These are phyloP conservation scores for Trametes sp. DNA, from an alignment of 1,284 basidiomycete genomes.

Conservation along the genomic window DNA sequence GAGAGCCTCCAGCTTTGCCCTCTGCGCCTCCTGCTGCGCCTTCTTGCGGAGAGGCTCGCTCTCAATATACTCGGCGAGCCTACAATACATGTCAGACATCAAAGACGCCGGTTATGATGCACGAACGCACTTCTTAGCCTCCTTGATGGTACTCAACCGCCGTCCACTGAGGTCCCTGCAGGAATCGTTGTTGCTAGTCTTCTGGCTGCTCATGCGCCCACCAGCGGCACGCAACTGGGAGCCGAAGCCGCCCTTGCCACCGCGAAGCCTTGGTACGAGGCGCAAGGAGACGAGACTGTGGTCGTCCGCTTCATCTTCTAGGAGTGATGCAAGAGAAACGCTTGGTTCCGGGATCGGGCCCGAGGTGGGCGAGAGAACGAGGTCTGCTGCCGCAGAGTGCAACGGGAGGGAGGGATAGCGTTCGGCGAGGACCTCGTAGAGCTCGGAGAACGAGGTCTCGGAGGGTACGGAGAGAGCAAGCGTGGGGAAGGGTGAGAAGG, in stretches of 20 bases:
- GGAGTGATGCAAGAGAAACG: constrained; percentile 55
- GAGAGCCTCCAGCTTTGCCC: constrained; percentile 85
- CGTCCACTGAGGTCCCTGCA: constrained; percentile 94
- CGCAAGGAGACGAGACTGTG: constrained; percentile 63
- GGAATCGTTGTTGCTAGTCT: constrained; percentile 94
- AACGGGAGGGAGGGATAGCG: constrained; percentile 66
- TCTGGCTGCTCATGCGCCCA: constrained; percentile 96
- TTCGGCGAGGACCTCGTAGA: constrained; percentile 60
- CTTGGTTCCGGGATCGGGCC: constrained; percentile 54
- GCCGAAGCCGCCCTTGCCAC: constrained; percentile 98
- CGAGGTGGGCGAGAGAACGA: constrained; percentile 61
- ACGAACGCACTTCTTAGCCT: constrained; percentile 85
- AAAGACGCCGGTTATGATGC: neutral
- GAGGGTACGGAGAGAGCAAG: constrained; percentile 67
- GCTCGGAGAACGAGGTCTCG: constrained; percentile 54
- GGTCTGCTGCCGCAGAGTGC: constrained; percentile 42
- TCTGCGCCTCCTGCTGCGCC: constrained; percentile 81
- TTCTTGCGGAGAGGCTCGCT: constrained; percentile 84
- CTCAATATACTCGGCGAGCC: constrained; percentile 90
- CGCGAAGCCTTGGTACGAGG: constrained; percentile 74
- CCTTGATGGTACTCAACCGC: constrained; percentile 92
- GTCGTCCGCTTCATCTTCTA: constrained; percentile 24
- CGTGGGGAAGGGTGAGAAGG: constrained; percentile 81
- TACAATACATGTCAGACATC: constrained; percentile 41
- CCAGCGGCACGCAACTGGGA: constrained; percentile 96